phyloP scores from a whole-genome alignment of 805 yeast genomes.

The Debaryomyces castellii region DNA sequence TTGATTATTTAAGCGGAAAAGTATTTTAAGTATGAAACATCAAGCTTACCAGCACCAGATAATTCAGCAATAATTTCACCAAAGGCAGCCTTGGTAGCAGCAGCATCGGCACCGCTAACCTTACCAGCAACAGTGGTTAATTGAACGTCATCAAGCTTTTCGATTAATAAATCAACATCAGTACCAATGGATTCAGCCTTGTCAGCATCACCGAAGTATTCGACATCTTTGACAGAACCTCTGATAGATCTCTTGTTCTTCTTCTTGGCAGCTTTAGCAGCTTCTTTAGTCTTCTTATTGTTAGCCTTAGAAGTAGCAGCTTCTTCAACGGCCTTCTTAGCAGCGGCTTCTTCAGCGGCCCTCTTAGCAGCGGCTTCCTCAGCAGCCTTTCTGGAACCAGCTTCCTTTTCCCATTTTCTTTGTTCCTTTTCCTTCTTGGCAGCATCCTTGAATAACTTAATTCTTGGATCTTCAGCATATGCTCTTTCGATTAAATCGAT shows the following conservation, averaged over 20 bases:
- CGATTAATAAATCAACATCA: conserved; percentile 79
- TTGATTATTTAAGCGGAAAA: conserved; percentile 23
- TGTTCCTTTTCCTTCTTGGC: conserved; percentile 94
- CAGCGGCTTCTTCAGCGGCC: conserved; percentile 84
- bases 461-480: conserved; percentile 89
- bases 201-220: conserved; percentile 78
- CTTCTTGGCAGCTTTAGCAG: conserved; percentile 97
- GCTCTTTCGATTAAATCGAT: conserved; percentile 87
- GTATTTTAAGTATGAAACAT: conserved; percentile 54
- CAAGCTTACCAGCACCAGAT: conserved; percentile 53
- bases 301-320: conserved; percentile 59
- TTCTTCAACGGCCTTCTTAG: conserved; percentile 73
- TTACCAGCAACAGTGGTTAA: conserved; percentile 73
- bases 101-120: conserved; percentile 55
- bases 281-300: conserved; percentile 83
- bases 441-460: conserved; percentile 86
- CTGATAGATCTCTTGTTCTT: conserved; percentile 91
- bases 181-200: conserved; percentile 68
- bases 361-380: conserved; percentile 83
- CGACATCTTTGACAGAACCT: conserved; percentile 76
- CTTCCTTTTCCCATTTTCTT: conserved; percentile 96
- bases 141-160: conserved; percentile 74
- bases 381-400: conserved; percentile 95
- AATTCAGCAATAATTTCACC: conserved; percentile 54
- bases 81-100: conserved; percentile 60